Base-by-base conservation (phyloP, 1,284 basidiomycete species). In the Malassezia caprae region DNA sequence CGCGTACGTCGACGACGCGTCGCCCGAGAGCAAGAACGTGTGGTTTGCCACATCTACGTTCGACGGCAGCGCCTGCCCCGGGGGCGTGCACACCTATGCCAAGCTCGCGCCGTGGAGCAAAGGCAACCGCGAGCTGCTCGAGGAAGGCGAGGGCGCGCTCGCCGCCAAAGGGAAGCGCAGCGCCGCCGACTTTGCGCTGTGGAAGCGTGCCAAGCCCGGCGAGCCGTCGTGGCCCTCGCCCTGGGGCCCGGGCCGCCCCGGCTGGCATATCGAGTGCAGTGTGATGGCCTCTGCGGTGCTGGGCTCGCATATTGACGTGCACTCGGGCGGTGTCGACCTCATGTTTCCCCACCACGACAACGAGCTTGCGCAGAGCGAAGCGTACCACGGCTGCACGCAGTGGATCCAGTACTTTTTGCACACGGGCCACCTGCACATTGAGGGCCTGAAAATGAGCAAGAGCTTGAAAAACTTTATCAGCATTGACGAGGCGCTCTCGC, bases 391-490 rank as follows among this genome's bases (percentile, higher is more conserved):
- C 60, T 94, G 89, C 78, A 77, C 79, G 27, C 82, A 90, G 71
- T 99, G 94, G 94, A 90, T 98, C 68, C 96, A 96, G 76, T 99
- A 98, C 76, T 99, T 99, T 78, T 78, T 98, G 51, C 94, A 99
- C 76, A 98, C 93, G 0, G 94, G 94, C 4, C 94, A 99, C 78
- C 79, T 99, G 32, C 91, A 98, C 76, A 98, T 99, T 68, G 91
- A 96, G 76, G 94, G 94, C 17, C 79, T 96, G 60, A 99, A 99
- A 77, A 99, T 99, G 94, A 90, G 88, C 78, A 99, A 99, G 77
- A 94, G 90, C 8, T 78, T 99, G 57, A 99, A 99, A 77, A 99
- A 99, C 75, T 99, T 98, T 70, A 96, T 98, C 70, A 94, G 93
- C 7, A 94, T 98, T 65, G 88, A 94, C 69, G 90, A 96, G 77